A percentile compares a stretch with the other conserved stretches of the same genome.
phyloP scores from a whole-genome alignment of 129 eudicot genomes.

The Tagetes patula region DNA sequence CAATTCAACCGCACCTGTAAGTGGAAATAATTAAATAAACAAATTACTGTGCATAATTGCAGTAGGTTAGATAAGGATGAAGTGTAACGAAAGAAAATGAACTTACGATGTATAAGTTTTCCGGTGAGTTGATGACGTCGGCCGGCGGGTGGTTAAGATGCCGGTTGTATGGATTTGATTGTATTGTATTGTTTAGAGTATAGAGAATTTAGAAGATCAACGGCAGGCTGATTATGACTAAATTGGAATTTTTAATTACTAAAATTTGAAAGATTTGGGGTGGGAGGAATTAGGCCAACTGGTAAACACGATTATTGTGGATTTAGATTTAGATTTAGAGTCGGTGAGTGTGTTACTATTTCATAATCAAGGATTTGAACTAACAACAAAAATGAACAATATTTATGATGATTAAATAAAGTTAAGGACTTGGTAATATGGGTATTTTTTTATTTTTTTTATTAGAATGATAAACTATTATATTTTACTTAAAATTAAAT shows the following conservation, averaged over 20 bases:
- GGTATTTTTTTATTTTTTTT: too few relatives aligned
- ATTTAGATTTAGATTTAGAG: too few relatives aligned
- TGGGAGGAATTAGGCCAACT: conserved; percentile 30
- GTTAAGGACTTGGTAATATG: too few relatives aligned
- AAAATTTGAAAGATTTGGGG: conserved; percentile 33
- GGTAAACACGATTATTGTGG: conserved; percentile 2
- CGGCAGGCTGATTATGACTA: conserved; percentile 27
- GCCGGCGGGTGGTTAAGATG: conserved; percentile 31
- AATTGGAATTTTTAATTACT: conserved; percentile 19
- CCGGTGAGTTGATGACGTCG: conserved; percentile 24
- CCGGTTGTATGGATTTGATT: background rate
- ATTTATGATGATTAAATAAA: too few relatives aligned
- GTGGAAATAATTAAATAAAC: background rate
- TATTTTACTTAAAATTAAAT: too few relatives aligned
- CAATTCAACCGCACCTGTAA: conserved; percentile 18
- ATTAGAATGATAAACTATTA: too few relatives aligned
- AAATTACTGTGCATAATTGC: background rate
- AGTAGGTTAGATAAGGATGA: background rate
- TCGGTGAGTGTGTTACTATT: background rate
- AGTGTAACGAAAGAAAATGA: conserved; percentile 13
- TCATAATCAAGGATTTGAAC: background rate
- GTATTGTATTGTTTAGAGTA: too few relatives aligned
- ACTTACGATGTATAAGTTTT: conserved; percentile 29
- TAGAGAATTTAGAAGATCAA: conserved; percentile 10
- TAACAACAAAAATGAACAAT: too few relatives aligned